These are phyloP conservation scores for Pterocarpus macrocarpus DNA, from an alignment of 306 rosid species.

Conservation along the genomic window DNA sequence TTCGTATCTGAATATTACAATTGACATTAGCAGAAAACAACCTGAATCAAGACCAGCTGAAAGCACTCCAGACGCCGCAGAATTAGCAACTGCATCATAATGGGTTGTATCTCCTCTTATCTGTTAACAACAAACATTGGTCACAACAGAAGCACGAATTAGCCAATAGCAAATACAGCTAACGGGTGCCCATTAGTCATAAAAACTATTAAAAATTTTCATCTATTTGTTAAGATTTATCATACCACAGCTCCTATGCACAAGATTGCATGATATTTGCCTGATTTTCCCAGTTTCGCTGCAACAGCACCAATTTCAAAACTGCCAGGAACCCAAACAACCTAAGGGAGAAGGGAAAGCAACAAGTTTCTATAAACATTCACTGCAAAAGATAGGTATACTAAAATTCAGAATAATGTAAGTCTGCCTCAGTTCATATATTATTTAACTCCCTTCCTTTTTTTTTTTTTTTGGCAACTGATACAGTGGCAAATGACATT, in stretches of 20 bases:
- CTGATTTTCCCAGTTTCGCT: conserved; percentile 73
- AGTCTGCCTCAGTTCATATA: conserved; percentile 20
- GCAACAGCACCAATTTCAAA: conserved; percentile 91
- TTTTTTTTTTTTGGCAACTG: background rate
- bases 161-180: conserved; percentile 28
- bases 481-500: conserved; percentile 2
- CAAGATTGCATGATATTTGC: conserved; percentile 78
- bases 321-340: conserved; percentile 98
- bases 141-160: conserved; percentile 34
- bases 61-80: conserved; percentile 95
- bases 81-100: conserved; percentile 92
- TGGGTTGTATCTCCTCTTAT: conserved; percentile 94
- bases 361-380: conserved; percentile 39
- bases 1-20: conserved; percentile 4
- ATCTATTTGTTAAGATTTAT: conserved; percentile 25
- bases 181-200: conserved; percentile 15
- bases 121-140: conserved; percentile 54
- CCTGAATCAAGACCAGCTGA: conserved; percentile 88
- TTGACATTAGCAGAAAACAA: conserved; percentile 43
- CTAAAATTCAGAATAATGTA: conserved; percentile 31
- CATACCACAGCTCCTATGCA: conserved; percentile 99
- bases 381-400: conserved; percentile 23
- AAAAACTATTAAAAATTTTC: background rate
- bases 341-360: conserved; percentile 59
- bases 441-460: background rate